These are phyloP conservation scores for Helicocarpus griseus DNA, from an alignment of 2,329 filamentous ascomycete genomes.

Conservation along the genomic window DNA sequence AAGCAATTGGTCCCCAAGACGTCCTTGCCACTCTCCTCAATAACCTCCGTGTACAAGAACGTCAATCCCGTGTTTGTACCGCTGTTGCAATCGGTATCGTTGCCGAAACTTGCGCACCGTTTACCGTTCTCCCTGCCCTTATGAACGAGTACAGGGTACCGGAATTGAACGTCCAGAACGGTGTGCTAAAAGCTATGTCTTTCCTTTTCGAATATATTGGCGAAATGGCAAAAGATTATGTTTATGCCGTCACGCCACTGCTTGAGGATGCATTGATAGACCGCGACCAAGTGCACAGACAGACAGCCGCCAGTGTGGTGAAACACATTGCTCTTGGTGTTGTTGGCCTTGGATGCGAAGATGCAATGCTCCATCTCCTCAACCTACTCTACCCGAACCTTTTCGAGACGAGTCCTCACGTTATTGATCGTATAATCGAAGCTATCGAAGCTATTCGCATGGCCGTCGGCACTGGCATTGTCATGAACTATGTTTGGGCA, in stretches of 20 bases:
- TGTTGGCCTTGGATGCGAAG: conserved; percentile 94
- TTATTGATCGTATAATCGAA: conserved; percentile 95
- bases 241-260: conserved; percentile 92
- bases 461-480: conserved; percentile 80
- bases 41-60: conserved; percentile 93
- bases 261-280: conserved; percentile 96
- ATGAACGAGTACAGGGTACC: conserved; percentile 99
- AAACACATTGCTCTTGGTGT: conserved; percentile 97
- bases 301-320: conserved; percentile 91
- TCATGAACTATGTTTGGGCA: conserved; percentile 98
- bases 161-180: conserved; percentile 97
- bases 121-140: conserved; percentile 92
- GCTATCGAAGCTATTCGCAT: conserved; percentile 93
- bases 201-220: conserved; percentile 99
- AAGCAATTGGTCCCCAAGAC: conserved; percentile 96
- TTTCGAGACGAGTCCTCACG: conserved; percentile 95
- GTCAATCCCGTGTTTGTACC: conserved; percentile 96
- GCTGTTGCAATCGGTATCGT: conserved; percentile 98
- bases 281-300: conserved; percentile 92
- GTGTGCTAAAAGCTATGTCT: conserved; percentile 90
- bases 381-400: conserved; percentile 95
- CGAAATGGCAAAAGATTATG: conserved; percentile 99
- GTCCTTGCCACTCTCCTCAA: conserved; percentile 91
- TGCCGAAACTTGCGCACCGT: conserved; percentile 94
- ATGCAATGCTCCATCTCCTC: conserved; percentile 95